Evolutionary conservation across 2,329 filamentous ascomycete genomes (phyloP).

Genomic region (Fusarium xyrophilum): DNA sequence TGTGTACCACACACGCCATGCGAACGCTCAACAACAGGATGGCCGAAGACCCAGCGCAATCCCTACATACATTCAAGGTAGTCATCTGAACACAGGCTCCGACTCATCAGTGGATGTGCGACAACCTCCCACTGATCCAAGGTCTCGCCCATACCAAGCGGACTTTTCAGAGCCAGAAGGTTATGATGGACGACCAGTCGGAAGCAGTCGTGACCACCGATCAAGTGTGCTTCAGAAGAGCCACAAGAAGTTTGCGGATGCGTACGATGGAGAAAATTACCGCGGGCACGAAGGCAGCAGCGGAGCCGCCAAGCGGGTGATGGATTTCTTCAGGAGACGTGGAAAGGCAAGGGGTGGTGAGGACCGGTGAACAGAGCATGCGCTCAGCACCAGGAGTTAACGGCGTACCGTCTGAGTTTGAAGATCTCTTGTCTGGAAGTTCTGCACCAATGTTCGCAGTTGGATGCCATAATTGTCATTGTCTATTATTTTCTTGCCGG

Average conservation of each 20-base stretch:
- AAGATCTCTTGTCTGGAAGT: constrained; percentile 37
- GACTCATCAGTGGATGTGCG: constrained; percentile 61
- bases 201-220: constrained; percentile 50
- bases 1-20: constrained; percentile 52
- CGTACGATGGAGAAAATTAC: constrained; percentile 77
- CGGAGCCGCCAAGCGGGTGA: constrained; percentile 87
- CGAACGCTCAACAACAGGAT: constrained; percentile 51
- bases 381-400: constrained; percentile 34
- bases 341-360: constrained; percentile 75
- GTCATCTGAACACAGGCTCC: constrained; percentile 58
- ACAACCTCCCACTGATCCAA: constrained; percentile 49
- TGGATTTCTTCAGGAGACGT: constrained; percentile 96
- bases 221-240: constrained; percentile 79
- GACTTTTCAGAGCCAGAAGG: constrained; percentile 54
- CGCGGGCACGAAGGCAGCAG: constrained; percentile 80
- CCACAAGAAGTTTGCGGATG: constrained; percentile 86
- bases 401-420: constrained; percentile 35
- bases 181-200: constrained; percentile 50
- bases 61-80: constrained; percentile 56
- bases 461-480: constrained; percentile 42
- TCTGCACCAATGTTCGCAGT: constrained; percentile 34
- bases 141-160: constrained; percentile 53
- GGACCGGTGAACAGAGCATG: constrained; percentile 52
- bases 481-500: constrained; percentile 36
- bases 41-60: constrained; percentile 52